Percentiles rank a stretch among this genome's conserved stretches.
Evolutionary conservation across 1,139 yeast species (phyloP).

Genomic region (Yamadazyma siamensis): DNA sequence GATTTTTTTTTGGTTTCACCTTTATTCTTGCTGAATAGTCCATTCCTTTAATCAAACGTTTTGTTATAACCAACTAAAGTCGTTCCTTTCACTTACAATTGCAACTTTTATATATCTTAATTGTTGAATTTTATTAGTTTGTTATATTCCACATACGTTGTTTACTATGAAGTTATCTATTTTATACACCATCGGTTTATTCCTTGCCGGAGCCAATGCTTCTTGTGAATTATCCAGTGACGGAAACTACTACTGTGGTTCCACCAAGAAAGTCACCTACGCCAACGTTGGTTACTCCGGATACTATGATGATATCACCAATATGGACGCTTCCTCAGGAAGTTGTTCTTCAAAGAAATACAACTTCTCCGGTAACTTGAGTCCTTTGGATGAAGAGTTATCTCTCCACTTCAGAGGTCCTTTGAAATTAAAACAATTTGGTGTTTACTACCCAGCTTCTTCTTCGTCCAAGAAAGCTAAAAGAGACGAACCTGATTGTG

Average conservation of each 20-base stretch:
- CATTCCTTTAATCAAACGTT: slow-evolving; percentile 3
- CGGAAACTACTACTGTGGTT: slow-evolving; percentile 83
- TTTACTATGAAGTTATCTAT: slow-evolving; percentile 16
- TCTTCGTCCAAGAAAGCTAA: slow-evolving; percentile 21
- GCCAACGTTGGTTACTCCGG: slow-evolving; percentile 68
- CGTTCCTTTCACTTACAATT: slow-evolving; percentile 14
- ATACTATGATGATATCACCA: slow-evolving; percentile 56
- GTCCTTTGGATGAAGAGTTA: slow-evolving; percentile 67
- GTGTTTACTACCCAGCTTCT: slow-evolving; percentile 52
- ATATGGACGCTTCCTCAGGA: slow-evolving; percentile 43
- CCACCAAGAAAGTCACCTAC: slow-evolving; percentile 67
- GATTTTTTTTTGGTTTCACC: slow-evolving; percentile 1
- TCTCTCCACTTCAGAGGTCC: slow-evolving; percentile 88
- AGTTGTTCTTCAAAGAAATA: slow-evolving; percentile 51
- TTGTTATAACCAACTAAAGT: slow-evolving; percentile 17
- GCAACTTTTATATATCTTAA: slow-evolving; percentile 1
- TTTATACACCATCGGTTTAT: slow-evolving; percentile 15
- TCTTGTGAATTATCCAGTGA: slow-evolving; percentile 31
- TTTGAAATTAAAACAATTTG: slow-evolving; percentile 57
- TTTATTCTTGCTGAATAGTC: slow-evolving; percentile 1
- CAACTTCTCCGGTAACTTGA: slow-evolving; percentile 56
- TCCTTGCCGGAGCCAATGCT: slow-evolving; percentile 14
- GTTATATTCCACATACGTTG: slow-evolving; percentile 1
- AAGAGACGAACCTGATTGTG: slow-evolving; percentile 34
- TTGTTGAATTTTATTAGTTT: slow-evolving; percentile 1